phyloP scores from a whole-genome alignment of 495 filamentous ascomycete genomes.

The Tuber umbilicatum region DNA sequence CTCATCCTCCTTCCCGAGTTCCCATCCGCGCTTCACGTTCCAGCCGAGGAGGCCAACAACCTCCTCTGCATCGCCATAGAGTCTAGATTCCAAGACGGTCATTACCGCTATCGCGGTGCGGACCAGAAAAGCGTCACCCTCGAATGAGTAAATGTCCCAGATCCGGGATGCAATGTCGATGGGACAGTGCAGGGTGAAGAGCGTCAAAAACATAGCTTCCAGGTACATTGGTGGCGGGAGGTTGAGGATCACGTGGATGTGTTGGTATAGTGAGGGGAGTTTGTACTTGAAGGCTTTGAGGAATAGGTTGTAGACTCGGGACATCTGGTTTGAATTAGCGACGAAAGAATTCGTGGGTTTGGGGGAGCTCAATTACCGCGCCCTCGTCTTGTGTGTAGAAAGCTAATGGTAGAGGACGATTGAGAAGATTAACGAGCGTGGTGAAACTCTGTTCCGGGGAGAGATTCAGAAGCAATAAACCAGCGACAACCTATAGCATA shows the following conservation, averaged over 20 bases:
- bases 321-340: conserved; percentile 43
- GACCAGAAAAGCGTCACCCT: conserved; percentile 76
- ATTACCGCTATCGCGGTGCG: conserved; percentile 66
- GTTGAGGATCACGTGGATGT: conserved; percentile 52
- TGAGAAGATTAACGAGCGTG: conserved; percentile 78
- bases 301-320: conserved; percentile 64
- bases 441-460: conserved; percentile 68
- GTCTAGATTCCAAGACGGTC: conserved; percentile 52
- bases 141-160: conserved; percentile 93
- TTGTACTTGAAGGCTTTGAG: conserved; percentile 67
- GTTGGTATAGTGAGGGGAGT: conserved; percentile 60
- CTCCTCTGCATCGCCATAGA: conserved; percentile 54
- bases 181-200: conserved; percentile 52
- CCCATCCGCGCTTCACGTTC: conserved; percentile 46
- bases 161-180: conserved; percentile 71
- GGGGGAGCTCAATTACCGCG: conserved; percentile 42
- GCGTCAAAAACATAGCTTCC: conserved; percentile 48
- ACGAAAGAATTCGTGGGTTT: not conserved
- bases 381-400: conserved; percentile 73
- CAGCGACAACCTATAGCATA: conserved; percentile 63
- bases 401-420: conserved; percentile 77
- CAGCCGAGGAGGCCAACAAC: conserved; percentile 53
- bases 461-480: conserved; percentile 75
- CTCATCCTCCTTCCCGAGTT: conserved; percentile 55
- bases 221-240: conserved; percentile 51